Conservation (phyloP, 2,329 filamentous ascomycete species). For the Fusarium mexicanum region DNA sequence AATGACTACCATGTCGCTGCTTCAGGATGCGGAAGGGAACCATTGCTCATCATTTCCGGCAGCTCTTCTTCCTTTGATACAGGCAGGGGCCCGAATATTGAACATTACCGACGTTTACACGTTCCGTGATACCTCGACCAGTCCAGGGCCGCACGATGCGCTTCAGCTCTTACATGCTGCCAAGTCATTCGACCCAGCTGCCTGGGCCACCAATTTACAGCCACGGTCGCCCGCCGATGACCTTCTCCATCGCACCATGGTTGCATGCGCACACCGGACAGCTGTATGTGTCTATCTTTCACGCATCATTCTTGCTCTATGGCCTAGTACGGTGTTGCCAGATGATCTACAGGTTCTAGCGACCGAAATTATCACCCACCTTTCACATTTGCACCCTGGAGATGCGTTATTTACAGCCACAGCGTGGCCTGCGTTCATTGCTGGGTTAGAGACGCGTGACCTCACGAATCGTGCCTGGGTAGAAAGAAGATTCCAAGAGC, state of each 20-base stretch:
- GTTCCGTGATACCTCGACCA: accelerated
- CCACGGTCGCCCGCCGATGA: background rate
- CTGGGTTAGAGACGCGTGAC: background rate
- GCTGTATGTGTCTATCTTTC: background rate
- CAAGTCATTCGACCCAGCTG: background rate
- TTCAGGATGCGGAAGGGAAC: background rate
- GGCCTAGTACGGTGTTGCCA: background rate
- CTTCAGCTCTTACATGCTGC: background rate
- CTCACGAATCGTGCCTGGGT: background rate
- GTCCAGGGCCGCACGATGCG: background rate
- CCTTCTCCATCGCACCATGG: background rate
- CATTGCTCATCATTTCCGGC: background rate
- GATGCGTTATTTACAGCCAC: background rate
- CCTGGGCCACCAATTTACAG: background rate
- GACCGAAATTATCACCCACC: background rate
- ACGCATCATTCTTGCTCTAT: background rate
- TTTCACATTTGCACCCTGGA: background rate
- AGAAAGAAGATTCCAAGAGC: background rate
- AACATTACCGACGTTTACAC: accelerated
- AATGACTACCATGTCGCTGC: background rate
- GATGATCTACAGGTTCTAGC: background rate
- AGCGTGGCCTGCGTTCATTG: background rate
- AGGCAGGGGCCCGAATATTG: background rate
- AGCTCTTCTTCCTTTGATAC: background rate
- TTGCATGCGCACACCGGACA: background rate